phyloP scores from a whole-genome alignment of 148 eudicot species.

The Rhododendron molle region DNA sequence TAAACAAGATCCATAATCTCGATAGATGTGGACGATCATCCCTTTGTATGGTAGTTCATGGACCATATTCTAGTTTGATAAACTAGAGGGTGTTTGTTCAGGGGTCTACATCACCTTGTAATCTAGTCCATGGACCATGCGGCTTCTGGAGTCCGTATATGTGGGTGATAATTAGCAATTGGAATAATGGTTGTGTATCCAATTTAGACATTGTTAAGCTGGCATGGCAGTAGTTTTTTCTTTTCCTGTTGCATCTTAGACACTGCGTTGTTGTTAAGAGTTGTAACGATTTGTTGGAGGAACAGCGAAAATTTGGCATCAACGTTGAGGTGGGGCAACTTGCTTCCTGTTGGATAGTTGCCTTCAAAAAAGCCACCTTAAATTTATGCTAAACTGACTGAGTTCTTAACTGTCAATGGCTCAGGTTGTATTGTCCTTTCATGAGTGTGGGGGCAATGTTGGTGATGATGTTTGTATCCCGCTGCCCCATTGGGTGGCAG shows the following conservation, averaged over 20 bases:
- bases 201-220: background rate
- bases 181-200: background rate
- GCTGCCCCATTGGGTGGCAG: slow-evolving; percentile 74
- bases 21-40: background rate
- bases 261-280: background rate
- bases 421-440: slow-evolving; percentile 91
- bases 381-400: slow-evolving; percentile 1
- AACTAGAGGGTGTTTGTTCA: background rate
- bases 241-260: background rate
- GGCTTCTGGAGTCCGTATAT: background rate
- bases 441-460: slow-evolving; percentile 90
- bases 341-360: background rate
- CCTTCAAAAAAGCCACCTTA: background rate
- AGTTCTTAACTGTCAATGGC: background rate
- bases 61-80: background rate
- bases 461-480: slow-evolving; percentile 86
- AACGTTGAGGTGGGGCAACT: background rate
- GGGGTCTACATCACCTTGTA: background rate
- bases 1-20: background rate
- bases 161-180: background rate
- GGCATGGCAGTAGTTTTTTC: background rate
- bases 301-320: background rate
- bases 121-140: background rate
- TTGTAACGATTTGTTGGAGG: background rate
- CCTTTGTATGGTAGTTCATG: background rate